Base-by-base conservation (phyloP, 2,329 filamentous ascomycete species). In the Penicillium verrucosum region DNA sequence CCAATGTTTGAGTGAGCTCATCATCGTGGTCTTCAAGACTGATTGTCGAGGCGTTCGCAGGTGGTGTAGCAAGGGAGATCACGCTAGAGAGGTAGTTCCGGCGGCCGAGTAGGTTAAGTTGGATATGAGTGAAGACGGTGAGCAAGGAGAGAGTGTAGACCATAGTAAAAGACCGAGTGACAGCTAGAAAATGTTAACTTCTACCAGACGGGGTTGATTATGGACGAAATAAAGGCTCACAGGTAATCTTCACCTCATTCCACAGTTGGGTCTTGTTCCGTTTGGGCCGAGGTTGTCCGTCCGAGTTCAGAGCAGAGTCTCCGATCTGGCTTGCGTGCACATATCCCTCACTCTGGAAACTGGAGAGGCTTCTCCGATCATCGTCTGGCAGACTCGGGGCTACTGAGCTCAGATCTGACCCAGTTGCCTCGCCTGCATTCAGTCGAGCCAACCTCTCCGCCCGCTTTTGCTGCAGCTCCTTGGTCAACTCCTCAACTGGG, bases 171-270 rank as follows among this genome's bases (percentile, higher is more conserved):
- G 93, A 86, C 71, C 94, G 83, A 10, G 94, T 94, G 67, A 97
- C 89, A 9, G 94, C 92, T 94, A 66, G 5, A 49, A 23, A 60
- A 18, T 25, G 3, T 47, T 46, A 58, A 21, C 9, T 21, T 25
- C 32, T 14, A 34, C 18, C 5, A 18, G 7, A 41, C 3, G 1
- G 12, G 18, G 5, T 10, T 30, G 2, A 32, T 34, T 40, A 18
- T 40, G 23, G n/a, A 38, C 25, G 14, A 11, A 37, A 9, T 23
- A 29, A 36, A 30, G n/a, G 60, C 53, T 71, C 77, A 95, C 92
- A 92, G 77, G 88, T 92, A 65, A 97, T 96, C 70, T 96, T 97
- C 75, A 99, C 84, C 70, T 99, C 93, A 73, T 95, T 92, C 94
- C 94, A 99, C 43, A 99, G 80, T 77, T 97, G 92, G 48, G 90